Evolutionary conservation across 805 yeast species (phyloP).

Genomic region (Yarrowia sp.): DNA sequence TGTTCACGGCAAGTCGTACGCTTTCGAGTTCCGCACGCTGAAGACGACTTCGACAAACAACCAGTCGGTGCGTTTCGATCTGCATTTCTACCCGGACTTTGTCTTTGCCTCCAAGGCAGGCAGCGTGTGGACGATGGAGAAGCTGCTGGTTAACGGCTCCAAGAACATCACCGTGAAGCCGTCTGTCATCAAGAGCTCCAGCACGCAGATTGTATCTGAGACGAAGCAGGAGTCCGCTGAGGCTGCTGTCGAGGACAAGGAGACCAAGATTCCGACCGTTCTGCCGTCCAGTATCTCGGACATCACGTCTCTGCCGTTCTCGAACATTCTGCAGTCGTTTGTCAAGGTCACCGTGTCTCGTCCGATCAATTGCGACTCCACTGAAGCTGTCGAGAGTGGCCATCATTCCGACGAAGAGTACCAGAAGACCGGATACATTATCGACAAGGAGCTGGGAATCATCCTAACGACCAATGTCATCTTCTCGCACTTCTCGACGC

Average conservation of each 20-base stretch:
- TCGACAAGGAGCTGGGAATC: slow-evolving; percentile 75
- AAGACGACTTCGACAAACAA: background rate
- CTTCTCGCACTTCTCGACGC: slow-evolving; percentile 5
- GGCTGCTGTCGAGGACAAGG: background rate
- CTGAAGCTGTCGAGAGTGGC: background rate
- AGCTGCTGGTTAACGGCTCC: background rate
- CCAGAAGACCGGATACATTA: slow-evolving; percentile 79
- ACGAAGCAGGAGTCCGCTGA: background rate
- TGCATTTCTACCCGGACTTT: slow-evolving; percentile 20
- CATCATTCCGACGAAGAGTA: slow-evolving; percentile 15
- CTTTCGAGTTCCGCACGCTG: background rate
- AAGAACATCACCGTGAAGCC: background rate
- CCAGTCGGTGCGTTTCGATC: slow-evolving; percentile 11
- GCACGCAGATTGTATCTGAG: background rate
- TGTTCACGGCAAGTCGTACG: background rate
- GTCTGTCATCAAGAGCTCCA: background rate
- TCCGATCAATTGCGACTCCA: slow-evolving; percentile 5
- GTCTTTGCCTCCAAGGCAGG: background rate
- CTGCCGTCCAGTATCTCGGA: background rate
- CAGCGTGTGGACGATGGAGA: slow-evolving; percentile 47
- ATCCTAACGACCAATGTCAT: slow-evolving; percentile 64
- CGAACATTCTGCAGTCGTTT: slow-evolving; percentile 6
- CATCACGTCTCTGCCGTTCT: background rate
- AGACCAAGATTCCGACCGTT: background rate
- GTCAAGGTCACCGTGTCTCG: slow-evolving; percentile 6